Evolutionary conservation across 1,284 basidiomycete species (phyloP).

Genomic region (Earliella scabrosa): DNA sequence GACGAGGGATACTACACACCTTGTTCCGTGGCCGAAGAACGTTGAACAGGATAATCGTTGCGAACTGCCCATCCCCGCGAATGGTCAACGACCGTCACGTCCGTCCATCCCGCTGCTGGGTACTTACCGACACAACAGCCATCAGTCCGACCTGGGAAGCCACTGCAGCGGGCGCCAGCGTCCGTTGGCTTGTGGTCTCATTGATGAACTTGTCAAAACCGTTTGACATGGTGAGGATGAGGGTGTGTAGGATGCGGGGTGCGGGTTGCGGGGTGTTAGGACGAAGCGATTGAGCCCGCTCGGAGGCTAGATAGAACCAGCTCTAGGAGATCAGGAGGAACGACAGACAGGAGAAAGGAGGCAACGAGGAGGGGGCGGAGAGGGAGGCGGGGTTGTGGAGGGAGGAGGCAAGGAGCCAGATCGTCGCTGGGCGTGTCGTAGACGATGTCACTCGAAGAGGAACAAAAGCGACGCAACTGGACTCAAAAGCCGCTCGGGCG

Average conservation of each 20-base stretch:
- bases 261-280: neutral
- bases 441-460: slow-evolving; percentile 21
- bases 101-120: neutral
- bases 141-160: slow-evolving; percentile 73
- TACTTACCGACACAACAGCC: slow-evolving; percentile 41
- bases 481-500: neutral
- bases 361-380: neutral
- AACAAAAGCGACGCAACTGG: slow-evolving; percentile 10
- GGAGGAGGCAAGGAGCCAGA: neutral
- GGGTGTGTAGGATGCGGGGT: neutral
- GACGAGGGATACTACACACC: slow-evolving; percentile 36
- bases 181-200: slow-evolving; percentile 39
- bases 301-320: slow-evolving; percentile 12
- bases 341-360: neutral
- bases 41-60: slow-evolving; percentile 64
- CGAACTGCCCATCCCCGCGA: slow-evolving; percentile 38
- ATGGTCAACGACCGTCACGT: slow-evolving; percentile 1
- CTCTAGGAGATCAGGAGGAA: neutral
- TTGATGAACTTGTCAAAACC: slow-evolving; percentile 33
- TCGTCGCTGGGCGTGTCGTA: slow-evolving; percentile 8
- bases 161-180: slow-evolving; percentile 80
- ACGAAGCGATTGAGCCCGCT: slow-evolving; percentile 25
- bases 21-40: slow-evolving; percentile 69
- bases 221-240: slow-evolving; percentile 21
- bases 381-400: no score